Evolutionary conservation across 305 asterid species (phyloP).

Genomic region (Striga hermonthica): DNA sequence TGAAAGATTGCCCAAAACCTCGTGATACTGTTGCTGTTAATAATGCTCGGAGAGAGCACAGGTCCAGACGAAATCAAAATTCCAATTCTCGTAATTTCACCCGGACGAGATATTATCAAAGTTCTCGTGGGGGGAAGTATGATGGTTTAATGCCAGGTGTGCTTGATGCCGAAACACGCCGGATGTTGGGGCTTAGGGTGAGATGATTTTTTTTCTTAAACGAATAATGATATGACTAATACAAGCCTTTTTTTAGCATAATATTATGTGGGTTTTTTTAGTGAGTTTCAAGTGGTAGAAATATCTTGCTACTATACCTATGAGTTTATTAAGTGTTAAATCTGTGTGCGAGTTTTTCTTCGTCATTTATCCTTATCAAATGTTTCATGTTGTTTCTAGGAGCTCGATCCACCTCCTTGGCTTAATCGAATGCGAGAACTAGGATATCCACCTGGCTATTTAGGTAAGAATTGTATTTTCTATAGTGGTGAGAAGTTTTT

Average conservation of each 20-base stretch:
- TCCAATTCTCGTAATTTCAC: conserved; percentile 64
- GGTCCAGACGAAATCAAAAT: conserved; percentile 55
- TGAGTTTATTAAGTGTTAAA: conserved; percentile 7
- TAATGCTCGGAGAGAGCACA: conserved; percentile 83
- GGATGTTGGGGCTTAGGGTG: conserved; percentile 84
- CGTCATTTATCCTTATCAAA: conserved; percentile 26
- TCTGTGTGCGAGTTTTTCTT: conserved; percentile 9
- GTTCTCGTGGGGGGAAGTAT: conserved; percentile 79
- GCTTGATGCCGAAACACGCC: conserved; percentile 77
- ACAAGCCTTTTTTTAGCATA: too few species aligned
- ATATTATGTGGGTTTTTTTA: neutral
- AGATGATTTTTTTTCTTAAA: conserved; percentile 32
- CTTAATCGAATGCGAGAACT: conserved; percentile 92
- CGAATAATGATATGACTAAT: too few species aligned
- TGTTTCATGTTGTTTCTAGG: conserved; percentile 48
- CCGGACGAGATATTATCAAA: conserved; percentile 87
- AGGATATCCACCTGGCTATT: conserved; percentile 97
- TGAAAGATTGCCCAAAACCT: conserved; percentile 89
- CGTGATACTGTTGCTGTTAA: conserved; percentile 78
- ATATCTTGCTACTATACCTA: neutral
- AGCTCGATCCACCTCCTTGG: conserved; percentile 99
- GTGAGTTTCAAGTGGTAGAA: conserved; percentile 8
- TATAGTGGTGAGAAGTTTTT: conserved; percentile 20
- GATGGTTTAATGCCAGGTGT: conserved; percentile 82
- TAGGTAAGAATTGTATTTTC: conserved; percentile 48